These are phyloP conservation scores for Zygosaccharomyces rouxii DNA, from an alignment of 805 yeast genomes.

Conservation along the genomic window DNA sequence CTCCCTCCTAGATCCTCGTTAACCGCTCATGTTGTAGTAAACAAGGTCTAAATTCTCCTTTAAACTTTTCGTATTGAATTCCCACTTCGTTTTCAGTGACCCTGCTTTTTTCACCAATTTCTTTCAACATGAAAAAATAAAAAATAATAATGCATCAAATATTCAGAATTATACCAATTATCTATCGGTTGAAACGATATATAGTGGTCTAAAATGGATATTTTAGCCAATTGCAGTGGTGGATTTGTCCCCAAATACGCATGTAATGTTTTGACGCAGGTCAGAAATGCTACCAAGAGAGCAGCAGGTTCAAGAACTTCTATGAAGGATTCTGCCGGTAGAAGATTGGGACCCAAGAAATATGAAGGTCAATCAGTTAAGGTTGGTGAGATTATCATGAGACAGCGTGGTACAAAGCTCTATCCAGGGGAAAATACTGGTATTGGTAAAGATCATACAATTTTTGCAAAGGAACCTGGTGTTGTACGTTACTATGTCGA, in stretches of 20 bases:
- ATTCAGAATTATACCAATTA: background rate
- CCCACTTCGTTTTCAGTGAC: background rate
- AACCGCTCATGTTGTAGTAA: conserved; percentile 3
- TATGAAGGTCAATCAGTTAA: conserved; percentile 69
- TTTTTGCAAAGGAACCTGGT: conserved; percentile 89
- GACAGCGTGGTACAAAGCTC: conserved; percentile 93
- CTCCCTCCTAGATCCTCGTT: background rate
- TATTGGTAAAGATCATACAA: conserved; percentile 91
- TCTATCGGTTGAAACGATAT: background rate
- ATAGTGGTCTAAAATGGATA: background rate
- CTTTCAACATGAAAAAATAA: background rate
- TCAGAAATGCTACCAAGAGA: conserved; percentile 88
- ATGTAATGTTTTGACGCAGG: conserved; percentile 32
- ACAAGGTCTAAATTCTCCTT: background rate
- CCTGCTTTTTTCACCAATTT: background rate
- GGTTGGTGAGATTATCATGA: conserved; percentile 81
- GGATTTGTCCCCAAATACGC: conserved; percentile 12
- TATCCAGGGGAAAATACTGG: conserved; percentile 91
- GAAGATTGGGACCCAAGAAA: conserved; percentile 86
- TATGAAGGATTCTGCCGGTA: conserved; percentile 92
- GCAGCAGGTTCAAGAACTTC: conserved; percentile 94
- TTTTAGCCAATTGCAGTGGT: conserved; percentile 1
- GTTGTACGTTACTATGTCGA: conserved; percentile 85
- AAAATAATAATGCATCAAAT: background rate
- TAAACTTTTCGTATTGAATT: background rate